A percentile compares a stretch with the other conserved stretches of the same genome.
Evolutionary conservation across 2,329 filamentous ascomycete genomes (phyloP).

Genomic region (Didymella glomerata): DNA sequence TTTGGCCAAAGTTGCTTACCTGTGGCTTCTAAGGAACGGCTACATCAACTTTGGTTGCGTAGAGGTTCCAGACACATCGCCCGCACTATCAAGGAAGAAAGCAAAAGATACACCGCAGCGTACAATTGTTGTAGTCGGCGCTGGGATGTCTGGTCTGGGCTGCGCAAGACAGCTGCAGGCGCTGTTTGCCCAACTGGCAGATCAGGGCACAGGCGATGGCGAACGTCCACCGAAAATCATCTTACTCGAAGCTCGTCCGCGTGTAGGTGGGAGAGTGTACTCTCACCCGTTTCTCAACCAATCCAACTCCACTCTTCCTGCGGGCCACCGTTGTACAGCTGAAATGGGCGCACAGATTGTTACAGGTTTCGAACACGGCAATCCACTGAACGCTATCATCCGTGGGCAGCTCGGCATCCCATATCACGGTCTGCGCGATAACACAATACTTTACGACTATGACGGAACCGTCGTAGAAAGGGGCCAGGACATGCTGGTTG

Average conservation of each 20-base stretch:
- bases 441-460: constrained; percentile 88
- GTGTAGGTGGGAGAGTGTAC: constrained; percentile 92
- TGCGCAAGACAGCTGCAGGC: constrained; percentile 90
- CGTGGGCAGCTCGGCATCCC: constrained; percentile 87
- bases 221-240: constrained; percentile 78
- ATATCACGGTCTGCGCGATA: constrained; percentile 81
- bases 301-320: constrained; percentile 60
- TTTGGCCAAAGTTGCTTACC: constrained; percentile 84
- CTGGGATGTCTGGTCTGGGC: constrained; percentile 91
- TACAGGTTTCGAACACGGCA: constrained; percentile 94
- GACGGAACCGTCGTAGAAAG: constrained; percentile 81
- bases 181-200: constrained; percentile 81
- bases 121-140: constrained; percentile 86
- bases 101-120: constrained; percentile 64
- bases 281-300: constrained; percentile 75
- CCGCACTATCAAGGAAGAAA: constrained; percentile 47
- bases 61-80: constrained; percentile 65
- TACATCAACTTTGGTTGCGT: constrained; percentile 98
- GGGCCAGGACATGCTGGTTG: constrained; percentile 80
- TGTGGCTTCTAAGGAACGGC: constrained; percentile 89
- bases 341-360: constrained; percentile 99
- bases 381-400: constrained; percentile 89
- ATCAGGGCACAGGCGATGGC: constrained; percentile 69
- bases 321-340: constrained; percentile 74
- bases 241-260: constrained; percentile 83